Evolutionary conservation across 345 rosid genomes (phyloP), one percentile per base, ranked within the genome.

Genomic region (Populus davidiana): DNA sequence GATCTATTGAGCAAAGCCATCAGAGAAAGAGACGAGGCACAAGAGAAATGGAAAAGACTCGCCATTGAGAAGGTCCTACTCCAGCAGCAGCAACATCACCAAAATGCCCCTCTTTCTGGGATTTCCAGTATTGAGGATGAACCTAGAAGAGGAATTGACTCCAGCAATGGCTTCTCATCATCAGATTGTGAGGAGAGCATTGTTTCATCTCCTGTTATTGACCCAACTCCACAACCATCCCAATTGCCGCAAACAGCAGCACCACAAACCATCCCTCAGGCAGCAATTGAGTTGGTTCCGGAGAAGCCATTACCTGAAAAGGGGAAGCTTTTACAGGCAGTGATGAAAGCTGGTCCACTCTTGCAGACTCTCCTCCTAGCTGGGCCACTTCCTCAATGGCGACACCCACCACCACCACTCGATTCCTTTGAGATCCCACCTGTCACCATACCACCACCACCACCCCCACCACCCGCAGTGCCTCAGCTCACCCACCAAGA

Each of bases 301-400:
- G 91, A 87, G 39, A 93, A 86, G 84, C 96, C 96, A 75, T 84
- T 95, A 33, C 99, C 99, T 8, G 98, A 96, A 78, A 96, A 96
- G 81, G 99, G 99, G 6, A 93, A 92, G 90, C 94, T 96, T 80
- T 84, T 96, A 77, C 93, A 96, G 76, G 98, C 99, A 56, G 99
- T 96, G 50, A 89, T 96, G 86, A 89, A 91, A 87, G 98, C 98
- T 27, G 99, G 99, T 1, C 99, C 99, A 29, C 86, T 96, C 38
- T 85, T 96, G 76, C 91, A 92, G 85, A 96, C 99, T 10, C 90
- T 96, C 2, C 96, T 96, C 52, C 84, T 96, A 75, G 99, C 98
- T 0, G 99, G 97, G 44, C 98, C 98, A 38, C 87, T 96, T 47
- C 99, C 99, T 69, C 94, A 96, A 79, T 96, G 99, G 99, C 89